Conservation (phyloP, 179 eudicot species). For the Spergularia azorica region DNA sequence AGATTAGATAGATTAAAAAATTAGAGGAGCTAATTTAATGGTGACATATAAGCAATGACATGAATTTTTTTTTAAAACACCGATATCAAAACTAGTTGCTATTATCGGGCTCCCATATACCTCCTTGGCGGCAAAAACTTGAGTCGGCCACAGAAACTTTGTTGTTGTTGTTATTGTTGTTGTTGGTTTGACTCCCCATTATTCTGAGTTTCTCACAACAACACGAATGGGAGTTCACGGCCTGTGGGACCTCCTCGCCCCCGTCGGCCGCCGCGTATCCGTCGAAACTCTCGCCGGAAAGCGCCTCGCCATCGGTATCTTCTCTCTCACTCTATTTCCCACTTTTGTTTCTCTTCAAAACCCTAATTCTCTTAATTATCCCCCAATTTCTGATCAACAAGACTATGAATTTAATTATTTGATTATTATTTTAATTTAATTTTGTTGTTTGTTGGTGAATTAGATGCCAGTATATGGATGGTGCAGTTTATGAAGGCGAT, state of each 20-base stretch:
- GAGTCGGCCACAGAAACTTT: no score
- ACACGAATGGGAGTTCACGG: constrained; percentile 86
- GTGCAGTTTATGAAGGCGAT: constrained; percentile 97
- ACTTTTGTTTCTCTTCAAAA: constrained; percentile 4
- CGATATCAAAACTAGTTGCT: no score
- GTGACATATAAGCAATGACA: no score
- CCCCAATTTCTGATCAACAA: neutral
- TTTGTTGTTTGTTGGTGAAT: neutral
- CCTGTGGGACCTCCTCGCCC: constrained; percentile 90
- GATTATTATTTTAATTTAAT: neutral
- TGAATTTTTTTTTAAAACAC: no score
- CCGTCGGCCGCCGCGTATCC: constrained; percentile 98
- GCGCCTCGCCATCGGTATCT: constrained; percentile 81
- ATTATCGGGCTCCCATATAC: no score
- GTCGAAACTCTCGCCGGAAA: constrained; percentile 96
- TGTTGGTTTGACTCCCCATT: no score
- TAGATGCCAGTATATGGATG: constrained; percentile 99
- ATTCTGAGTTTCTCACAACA: neutral
- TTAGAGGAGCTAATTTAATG: no score
- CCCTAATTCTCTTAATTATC: constrained; percentile 32
- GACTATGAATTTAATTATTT: neutral
- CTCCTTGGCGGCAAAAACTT: no score
- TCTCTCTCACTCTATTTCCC: constrained; percentile 4
- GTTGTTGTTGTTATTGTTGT: no score
- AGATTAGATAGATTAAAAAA: no score